These are phyloP conservation scores for Drechslerella coelobrocha DNA, from an alignment of 2,329 filamentous ascomycete genomes.

Conservation along the genomic window DNA sequence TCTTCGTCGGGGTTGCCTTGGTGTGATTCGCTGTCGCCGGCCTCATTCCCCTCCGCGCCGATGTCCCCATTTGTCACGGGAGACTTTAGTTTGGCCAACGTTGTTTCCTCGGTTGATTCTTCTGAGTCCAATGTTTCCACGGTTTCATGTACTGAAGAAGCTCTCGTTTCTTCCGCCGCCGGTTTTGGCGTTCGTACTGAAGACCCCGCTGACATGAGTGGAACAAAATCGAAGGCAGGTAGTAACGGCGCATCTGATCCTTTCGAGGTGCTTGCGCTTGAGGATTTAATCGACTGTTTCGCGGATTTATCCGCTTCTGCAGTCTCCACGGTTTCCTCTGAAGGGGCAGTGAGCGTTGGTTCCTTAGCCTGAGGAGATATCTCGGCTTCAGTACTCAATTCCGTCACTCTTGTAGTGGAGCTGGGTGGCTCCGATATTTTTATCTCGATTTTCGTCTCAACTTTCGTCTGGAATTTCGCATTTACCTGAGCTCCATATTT, in stretches of 20 bases:
- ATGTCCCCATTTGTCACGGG: neutral
- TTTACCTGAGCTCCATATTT: constrained; percentile 10
- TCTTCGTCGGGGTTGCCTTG: neutral
- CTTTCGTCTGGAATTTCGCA: constrained; percentile 6
- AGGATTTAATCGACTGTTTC: no score
- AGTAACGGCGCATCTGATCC: no score
- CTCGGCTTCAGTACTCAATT: neutral
- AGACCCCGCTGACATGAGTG: no score
- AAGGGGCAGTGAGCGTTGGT: no score
- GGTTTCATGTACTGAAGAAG: neutral
- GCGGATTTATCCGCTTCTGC: no score
- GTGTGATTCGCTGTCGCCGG: neutral
- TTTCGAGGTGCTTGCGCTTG: no score
- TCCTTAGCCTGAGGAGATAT: neutral
- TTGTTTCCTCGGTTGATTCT: neutral
- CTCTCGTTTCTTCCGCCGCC: no score
- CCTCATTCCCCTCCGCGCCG: neutral
- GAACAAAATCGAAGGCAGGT: no score
- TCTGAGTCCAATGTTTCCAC: neutral
- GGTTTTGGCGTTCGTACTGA: no score
- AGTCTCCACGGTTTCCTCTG: no score
- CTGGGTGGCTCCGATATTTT: constrained; percentile 16
- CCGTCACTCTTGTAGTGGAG: constrained; percentile 1
- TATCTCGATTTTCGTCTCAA: constrained; percentile 30
- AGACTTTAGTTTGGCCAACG: neutral